Base-by-base conservation (phyloP, 108 stramenopile species). In the Skeletonema tropicum region DNA sequence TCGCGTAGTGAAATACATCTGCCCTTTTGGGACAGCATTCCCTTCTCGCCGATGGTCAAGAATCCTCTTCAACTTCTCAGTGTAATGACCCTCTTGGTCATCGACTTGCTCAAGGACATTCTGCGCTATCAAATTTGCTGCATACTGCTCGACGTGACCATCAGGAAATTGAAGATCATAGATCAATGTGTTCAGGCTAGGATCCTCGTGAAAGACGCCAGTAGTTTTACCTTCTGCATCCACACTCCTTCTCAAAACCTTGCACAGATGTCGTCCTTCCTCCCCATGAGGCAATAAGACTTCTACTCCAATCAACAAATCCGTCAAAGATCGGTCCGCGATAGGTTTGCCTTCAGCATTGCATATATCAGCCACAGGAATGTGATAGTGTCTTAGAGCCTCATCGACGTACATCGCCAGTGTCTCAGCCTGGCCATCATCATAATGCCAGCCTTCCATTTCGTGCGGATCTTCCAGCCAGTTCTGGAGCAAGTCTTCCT, bases 51-150 rank as follows among this genome's bases (percentile, higher is more conserved):
- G 64, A 14, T 72, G 64, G 14, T 71, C 77, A 38, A 73, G 7
- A 3, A 79, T 14, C 1, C 29, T 23, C 8, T 84, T 57, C 25
- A 86, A 19, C 31, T 55, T 35, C 2, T n/a, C 3, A 58, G 9
- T 52, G 38, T 76, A 8, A n/a, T 73, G 39, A 6, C 87, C 85
- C 4, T 1, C 1, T 12, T 74, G 73, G 25, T 57, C 57, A 39
- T 86, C 87, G 23, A 62, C 70, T 33, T 85, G 77, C 4, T 38
- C 23, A 5, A 76, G 33, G 3, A 90, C 60, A 41, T 86, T 79
- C 63, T 85, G 79, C 19, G 90, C 87, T 25, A 91, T 85, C 12
- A 84, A 49, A 70, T 91, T 91, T 19, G 78, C 86, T 6, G 77
- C 48, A 64, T 84, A 84, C 39, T 83, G 78, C 33, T 71, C 52